Evolutionary conservation across 2,329 filamentous ascomycete species (phyloP), one percentile per base, ranked within the genome.

Genomic region (Pyrenochaeta sp.): DNA sequence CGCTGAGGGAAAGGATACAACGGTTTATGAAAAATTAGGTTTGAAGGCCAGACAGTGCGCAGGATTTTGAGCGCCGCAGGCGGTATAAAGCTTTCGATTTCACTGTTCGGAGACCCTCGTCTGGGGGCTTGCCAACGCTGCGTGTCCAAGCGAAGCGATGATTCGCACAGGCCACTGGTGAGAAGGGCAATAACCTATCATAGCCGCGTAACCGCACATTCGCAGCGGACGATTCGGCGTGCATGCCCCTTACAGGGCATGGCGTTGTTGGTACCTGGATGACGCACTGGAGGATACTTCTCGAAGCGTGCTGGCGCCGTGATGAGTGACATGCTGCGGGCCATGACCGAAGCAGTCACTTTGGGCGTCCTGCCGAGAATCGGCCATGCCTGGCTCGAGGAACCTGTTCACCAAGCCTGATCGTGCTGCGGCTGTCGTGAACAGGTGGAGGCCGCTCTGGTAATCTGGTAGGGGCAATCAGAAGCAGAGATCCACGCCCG

Each of bases 241-340:
- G 61, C 56, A 52, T 59, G 62, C 49, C 67, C 60, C 69, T 73
- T 69, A 69, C 74, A 73, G 72, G 71, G 65, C 27, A 32, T 47
- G 28, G 68, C 62, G 64, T 66, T 39, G 53, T 61, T 59, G 71
- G 73, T 73, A 71, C 72, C 71, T 74, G 71, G 64, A 72, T 73
- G 70, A 71, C 68, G 71, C 71, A 68, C 64, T 48, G 65, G 58
- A 52, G 51, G 58, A 37, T 32, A 25, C 39, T 50, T 24, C 59
- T 59, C 50, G 42, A 64, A 56, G 48, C 50, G 60, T 62, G 49
- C 39, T 66, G 61, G 60, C 50, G 60, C 54, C 34, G 56, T 54
- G 52, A 54, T 36, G 56, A 57, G 57, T 62, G 61, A 62, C 61
- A 66, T 64, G 44, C 42, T 44, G 55, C 51, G 60, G 48, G 52